Conservation (phyloP, 148 eudicot species). For the Camellia japonica region DNA sequence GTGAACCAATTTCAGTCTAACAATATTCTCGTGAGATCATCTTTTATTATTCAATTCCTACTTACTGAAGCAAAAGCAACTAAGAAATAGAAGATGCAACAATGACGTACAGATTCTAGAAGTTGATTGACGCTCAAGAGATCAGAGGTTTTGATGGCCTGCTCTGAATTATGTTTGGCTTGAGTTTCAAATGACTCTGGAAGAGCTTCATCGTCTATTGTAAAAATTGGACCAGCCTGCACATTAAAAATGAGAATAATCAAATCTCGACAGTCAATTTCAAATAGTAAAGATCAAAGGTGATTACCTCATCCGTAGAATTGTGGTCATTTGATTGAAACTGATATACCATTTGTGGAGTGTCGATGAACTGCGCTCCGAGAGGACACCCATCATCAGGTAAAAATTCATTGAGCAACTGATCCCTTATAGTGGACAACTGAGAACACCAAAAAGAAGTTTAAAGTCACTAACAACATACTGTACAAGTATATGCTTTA, state of each 20-base stretch:
- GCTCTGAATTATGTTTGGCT: constrained; percentile 36
- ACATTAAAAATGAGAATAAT: constrained; percentile 10
- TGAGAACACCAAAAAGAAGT: constrained; percentile 50
- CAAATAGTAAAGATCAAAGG: neutral
- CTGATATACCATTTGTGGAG: constrained; percentile 30
- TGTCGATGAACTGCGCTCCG: constrained; percentile 49
- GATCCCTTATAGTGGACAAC: constrained; percentile 49
- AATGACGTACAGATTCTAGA: constrained; percentile 72
- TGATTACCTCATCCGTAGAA: constrained; percentile 60
- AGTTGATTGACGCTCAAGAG: constrained; percentile 78
- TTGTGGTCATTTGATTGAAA: constrained; percentile 30
- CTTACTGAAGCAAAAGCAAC: neutral
- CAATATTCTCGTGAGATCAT: neutral
- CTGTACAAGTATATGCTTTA: neutral
- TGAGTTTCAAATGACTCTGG: constrained; percentile 30
- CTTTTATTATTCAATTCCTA: neutral
- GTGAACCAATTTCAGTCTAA: neutral
- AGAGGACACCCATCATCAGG: constrained; percentile 81
- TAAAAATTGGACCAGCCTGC: constrained; percentile 48
- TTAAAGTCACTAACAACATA: constrained; percentile 18
- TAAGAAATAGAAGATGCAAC: neutral
- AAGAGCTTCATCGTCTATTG: constrained; percentile 49
- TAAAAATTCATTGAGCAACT: constrained; percentile 68
- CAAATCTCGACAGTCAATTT: neutral
- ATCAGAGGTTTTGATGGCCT: constrained; percentile 35